Base-by-base conservation (phyloP, 2,329 filamentous ascomycete species). In the Exophiala sp. region DNA sequence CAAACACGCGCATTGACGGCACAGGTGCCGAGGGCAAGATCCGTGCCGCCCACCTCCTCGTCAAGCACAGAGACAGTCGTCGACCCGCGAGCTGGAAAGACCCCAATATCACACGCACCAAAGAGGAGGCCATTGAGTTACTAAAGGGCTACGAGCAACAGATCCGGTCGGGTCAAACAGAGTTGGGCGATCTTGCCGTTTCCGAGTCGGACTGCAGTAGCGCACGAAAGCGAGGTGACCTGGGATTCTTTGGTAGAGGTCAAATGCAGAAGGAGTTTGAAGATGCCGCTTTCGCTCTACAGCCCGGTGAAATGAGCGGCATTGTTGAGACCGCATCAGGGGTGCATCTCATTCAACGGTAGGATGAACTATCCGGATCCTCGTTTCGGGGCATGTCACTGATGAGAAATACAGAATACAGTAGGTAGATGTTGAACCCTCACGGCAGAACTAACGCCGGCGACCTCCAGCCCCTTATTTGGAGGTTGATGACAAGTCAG, bases 251-350 rank as follows among this genome's bases (percentile, higher is more conserved):
- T 68, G 90, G 88, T 48, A 83, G 79, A 63, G 88, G 89, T 22
- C 91, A 97, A 64, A 98, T 98, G 93, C 93, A 98, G 68, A 91
- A 90, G 74, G 91, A 96, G 71, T 98, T 98, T 65, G 93, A 98
- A 72, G 88, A 96, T 49, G 90, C 90, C 3, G 86, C 93, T 1
- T 98, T 98, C 71, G 83, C 79, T n/a, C 76, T 98, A 48, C 79
- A 90, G 68, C 83, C 85, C 1, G 90, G 89, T 27, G 81, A 96
- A 70, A 82, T 97, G 64, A 96, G 90, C 70, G 76, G 79, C 40
- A 77, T 96, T 30, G 85, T 97, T 10, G 86, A 95, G 70, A 96
- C 93, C 32, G 90, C 89, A 43, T 96, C 90, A 45, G 93, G 93
- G 1, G 75, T 97, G 64, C 93, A 98, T 73, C 75, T 98, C 70